Percentiles rank a stretch among this genome's conserved stretches.
These are phyloP conservation scores for Yamadazyma buinensis DNA, from an alignment of 1,139 yeast species.

Conservation along the genomic window DNA sequence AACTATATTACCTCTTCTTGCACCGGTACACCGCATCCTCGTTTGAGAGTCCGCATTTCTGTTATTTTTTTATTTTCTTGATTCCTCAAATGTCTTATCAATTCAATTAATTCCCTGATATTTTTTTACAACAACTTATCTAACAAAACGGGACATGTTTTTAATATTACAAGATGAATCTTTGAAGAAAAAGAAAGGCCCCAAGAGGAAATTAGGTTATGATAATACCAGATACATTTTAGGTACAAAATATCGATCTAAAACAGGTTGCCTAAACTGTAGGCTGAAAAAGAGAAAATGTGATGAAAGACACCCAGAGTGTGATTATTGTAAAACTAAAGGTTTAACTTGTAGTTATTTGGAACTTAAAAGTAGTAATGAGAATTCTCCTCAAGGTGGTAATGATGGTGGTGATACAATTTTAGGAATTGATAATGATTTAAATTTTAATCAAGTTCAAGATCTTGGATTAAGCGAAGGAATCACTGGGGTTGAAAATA, in stretches of 20 bases:
- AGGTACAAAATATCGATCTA: conserved; percentile 16
- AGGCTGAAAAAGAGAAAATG: conserved; percentile 22
- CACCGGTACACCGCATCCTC: too few relatives aligned
- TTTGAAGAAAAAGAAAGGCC: conserved; percentile 6
- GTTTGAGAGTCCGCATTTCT: too few relatives aligned
- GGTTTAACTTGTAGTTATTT: conserved; percentile 18
- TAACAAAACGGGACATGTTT: conserved; percentile 10
- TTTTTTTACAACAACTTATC: too few relatives aligned
- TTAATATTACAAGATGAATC: conserved; percentile 12
- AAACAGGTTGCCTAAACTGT: conserved; percentile 18
- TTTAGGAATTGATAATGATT: too few relatives aligned
- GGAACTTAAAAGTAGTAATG: background rate
- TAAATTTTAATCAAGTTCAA: too few relatives aligned
- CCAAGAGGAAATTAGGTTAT: conserved; percentile 7
- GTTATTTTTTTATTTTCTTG: too few relatives aligned
- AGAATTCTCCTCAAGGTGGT: too few relatives aligned
- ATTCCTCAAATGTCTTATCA: too few relatives aligned
- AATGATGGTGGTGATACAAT: too few relatives aligned
- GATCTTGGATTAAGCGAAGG: too few relatives aligned
- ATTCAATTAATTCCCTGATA: too few relatives aligned
- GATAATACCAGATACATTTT: conserved; percentile 7
- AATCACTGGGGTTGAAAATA: background rate
- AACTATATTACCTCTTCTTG: too few relatives aligned
- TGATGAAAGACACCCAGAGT: conserved; percentile 25
- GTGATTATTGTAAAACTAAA: conserved; percentile 21